Evolutionary conservation across 2,329 filamentous ascomycete genomes (phyloP).

Genomic region (Chaetomiaceae sp.): DNA sequence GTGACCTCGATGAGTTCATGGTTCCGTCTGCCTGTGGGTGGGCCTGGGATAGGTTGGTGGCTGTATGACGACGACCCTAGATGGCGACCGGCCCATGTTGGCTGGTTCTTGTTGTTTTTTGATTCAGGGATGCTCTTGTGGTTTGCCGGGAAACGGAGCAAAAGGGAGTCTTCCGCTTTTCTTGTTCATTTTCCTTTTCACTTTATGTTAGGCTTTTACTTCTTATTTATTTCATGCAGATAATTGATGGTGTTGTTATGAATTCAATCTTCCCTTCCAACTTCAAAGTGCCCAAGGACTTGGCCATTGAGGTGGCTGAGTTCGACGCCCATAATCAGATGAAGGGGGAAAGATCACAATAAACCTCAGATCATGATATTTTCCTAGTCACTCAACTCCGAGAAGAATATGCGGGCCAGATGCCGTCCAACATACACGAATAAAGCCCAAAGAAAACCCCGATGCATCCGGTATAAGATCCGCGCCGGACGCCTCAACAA

Average conservation of each 20-base stretch:
- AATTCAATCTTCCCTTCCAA: background rate
- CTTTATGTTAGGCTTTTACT: background rate
- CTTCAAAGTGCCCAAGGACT: too few relatives aligned
- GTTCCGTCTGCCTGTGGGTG: too few relatives aligned
- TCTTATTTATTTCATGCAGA: conserved; percentile 8
- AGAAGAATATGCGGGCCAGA: background rate
- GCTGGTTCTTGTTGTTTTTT: background rate
- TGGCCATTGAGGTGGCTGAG: too few relatives aligned
- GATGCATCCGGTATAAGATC: conserved; percentile 1
- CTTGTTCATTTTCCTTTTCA: background rate
- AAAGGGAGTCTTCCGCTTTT: conserved; percentile 9
- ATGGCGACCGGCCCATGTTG: too few relatives aligned
- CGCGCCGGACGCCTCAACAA: conserved; percentile 9
- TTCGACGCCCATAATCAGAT: too few relatives aligned
- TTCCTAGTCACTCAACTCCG: conserved; percentile 13
- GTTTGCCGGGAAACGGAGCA: conserved; percentile 16
- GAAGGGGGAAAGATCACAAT: background rate
- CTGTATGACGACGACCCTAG: background rate
- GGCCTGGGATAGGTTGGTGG: background rate
- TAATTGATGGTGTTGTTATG: conserved; percentile 12
- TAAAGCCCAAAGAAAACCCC: conserved; percentile 2
- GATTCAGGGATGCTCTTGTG: conserved; percentile 9
- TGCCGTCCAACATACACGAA: conserved; percentile 2
- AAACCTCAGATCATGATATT: conserved; percentile 7
- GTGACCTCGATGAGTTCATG: too few relatives aligned